Evolutionary conservation across 192 early-diverging fungal species (phyloP).

Genomic region (Linderina pennispora): DNA sequence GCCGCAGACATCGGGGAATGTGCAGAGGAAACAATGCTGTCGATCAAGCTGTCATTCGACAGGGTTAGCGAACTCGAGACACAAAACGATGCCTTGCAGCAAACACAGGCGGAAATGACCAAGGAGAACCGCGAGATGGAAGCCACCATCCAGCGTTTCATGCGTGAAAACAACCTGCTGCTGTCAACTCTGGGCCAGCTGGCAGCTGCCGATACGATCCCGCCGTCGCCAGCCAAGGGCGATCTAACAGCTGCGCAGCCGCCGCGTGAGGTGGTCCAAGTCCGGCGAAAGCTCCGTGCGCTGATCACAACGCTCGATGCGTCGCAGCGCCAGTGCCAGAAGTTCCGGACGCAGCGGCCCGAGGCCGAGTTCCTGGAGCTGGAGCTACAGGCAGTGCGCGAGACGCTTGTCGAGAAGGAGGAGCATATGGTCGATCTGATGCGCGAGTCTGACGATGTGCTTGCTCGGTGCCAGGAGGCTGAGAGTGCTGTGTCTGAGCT

Average conservation of each 20-base stretch:
- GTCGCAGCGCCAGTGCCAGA: slow-evolving; percentile 28
- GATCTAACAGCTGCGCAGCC: slow-evolving; percentile 1
- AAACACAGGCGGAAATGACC: slow-evolving; percentile 8
- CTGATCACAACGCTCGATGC: slow-evolving; percentile 32
- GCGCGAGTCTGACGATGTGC: slow-evolving; percentile 28
- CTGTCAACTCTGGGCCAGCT: slow-evolving; percentile 27
- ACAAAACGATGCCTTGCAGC: slow-evolving; percentile 8
- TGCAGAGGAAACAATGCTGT: not conserved
- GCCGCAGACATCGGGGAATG: not conserved
- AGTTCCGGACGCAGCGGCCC: slow-evolving; percentile 40
- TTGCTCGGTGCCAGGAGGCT: slow-evolving; percentile 3
- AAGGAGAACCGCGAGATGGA: slow-evolving; percentile 21
- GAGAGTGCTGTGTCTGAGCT: not conserved
- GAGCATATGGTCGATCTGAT: slow-evolving; percentile 21
- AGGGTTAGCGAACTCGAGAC: slow-evolving; percentile 3
- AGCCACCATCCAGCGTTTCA: slow-evolving; percentile 17
- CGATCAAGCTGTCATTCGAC: not conserved
- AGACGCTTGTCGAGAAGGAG: slow-evolving; percentile 33
- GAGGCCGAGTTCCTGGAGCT: slow-evolving; percentile 44
- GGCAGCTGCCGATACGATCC: slow-evolving; percentile 20
- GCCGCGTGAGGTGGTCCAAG: slow-evolving; percentile 30
- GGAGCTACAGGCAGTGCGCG: slow-evolving; percentile 35
- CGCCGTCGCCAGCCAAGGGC: slow-evolving; percentile 27
- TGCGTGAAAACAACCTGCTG: slow-evolving; percentile 30
- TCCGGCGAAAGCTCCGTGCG: slow-evolving; percentile 35